phyloP scores from a whole-genome alignment of 345 rosid genomes.

The Isatis tinctoria region DNA sequence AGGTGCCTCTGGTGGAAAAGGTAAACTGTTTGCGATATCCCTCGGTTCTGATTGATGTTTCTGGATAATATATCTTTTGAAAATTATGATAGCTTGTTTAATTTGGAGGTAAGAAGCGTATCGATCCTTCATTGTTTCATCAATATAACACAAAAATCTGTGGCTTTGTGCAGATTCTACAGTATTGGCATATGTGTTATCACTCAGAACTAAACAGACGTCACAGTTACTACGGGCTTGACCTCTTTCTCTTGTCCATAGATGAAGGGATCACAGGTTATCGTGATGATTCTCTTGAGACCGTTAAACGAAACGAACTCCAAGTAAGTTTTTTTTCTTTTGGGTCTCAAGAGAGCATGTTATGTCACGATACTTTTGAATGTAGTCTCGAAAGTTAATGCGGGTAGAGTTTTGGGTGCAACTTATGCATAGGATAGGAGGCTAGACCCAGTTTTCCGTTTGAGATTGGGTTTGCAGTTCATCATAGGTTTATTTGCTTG shows the following conservation, averaged over 20 bases:
- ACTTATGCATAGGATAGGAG: neutral
- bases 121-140: neutral
- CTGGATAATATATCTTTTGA: neutral
- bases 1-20: conserved; percentile 97
- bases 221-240: conserved; percentile 62
- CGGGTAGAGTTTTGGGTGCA: neutral
- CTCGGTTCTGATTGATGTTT: neutral
- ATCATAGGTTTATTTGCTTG: neutral
- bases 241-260: conserved; percentile 81
- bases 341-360: neutral
- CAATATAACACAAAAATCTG: neutral
- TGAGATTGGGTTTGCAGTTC: conserved; percentile 10
- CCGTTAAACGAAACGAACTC: conserved; percentile 85
- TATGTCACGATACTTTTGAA: neutral
- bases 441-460: neutral
- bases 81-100: neutral
- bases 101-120: neutral
- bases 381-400: neutral
- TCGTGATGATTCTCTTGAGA: conserved; percentile 89
- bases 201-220: conserved; percentile 73
- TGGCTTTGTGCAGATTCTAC: conserved; percentile 66
- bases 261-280: conserved; percentile 96
- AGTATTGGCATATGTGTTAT: conserved; percentile 74
- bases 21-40: conserved; percentile 25
- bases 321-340: conserved; percentile 45